Evolutionary conservation across 495 filamentous ascomycete genomes (phyloP).

Genomic region (Penicillium daleae): DNA sequence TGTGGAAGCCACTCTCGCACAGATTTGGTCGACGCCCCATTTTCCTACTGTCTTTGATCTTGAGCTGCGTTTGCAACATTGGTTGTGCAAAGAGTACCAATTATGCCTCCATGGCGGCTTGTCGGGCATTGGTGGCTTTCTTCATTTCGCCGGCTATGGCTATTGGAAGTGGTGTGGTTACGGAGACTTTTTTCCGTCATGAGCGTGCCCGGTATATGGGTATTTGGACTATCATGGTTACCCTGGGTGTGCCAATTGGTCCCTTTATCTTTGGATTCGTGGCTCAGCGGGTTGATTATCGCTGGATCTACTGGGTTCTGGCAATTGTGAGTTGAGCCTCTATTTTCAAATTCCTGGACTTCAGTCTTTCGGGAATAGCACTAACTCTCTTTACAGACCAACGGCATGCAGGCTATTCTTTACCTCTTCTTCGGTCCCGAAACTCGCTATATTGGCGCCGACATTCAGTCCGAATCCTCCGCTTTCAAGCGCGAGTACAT

Average conservation of each 20-base stretch:
- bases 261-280: conserved; percentile 57
- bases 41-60: conserved; percentile 51
- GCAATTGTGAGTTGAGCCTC: conserved; percentile 44
- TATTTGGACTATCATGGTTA: conserved; percentile 58
- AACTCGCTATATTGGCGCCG: conserved; percentile 52
- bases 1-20: conserved; percentile 60
- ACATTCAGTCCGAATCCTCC: conserved; percentile 30
- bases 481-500: conserved; percentile 50
- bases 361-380: too few relatives aligned
- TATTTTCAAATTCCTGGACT: background rate
- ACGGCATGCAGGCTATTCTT: conserved; percentile 54
- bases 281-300: conserved; percentile 45
- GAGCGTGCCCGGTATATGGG: conserved; percentile 57
- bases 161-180: conserved; percentile 57
- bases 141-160: conserved; percentile 59
- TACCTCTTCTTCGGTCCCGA: conserved; percentile 62
- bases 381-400: conserved; percentile 41
- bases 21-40: conserved; percentile 57
- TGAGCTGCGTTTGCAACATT: conserved; percentile 50
- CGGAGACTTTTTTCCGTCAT: conserved; percentile 55
- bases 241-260: conserved; percentile 54
- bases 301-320: conserved; percentile 48
- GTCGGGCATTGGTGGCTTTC: conserved; percentile 54
- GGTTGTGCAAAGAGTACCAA: conserved; percentile 48
- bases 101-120: conserved; percentile 49